Conservation (phyloP, 306 rosid genomes). For the Vachellia collinsii region DNA sequence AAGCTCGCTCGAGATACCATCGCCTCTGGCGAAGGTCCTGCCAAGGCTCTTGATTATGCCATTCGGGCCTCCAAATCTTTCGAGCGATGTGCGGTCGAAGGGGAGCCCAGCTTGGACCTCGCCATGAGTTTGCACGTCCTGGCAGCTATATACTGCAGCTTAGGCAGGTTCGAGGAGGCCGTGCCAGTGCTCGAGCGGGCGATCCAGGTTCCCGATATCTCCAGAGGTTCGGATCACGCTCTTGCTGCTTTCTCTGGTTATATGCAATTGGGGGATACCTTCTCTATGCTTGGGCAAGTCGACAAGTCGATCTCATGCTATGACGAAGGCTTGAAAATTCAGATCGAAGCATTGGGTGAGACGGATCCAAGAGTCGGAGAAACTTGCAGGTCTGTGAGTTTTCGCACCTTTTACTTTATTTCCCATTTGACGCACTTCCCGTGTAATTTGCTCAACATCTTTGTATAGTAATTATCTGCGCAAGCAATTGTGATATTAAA, state of each 20-base stretch:
- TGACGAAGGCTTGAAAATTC: slow-evolving; percentile 90
- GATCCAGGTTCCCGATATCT: slow-evolving; percentile 71
- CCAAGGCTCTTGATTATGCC: slow-evolving; percentile 85
- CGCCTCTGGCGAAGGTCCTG: slow-evolving; percentile 94
- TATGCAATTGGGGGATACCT: slow-evolving; percentile 97
- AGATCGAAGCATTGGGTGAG: slow-evolving; percentile 90
- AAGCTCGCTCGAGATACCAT: slow-evolving; percentile 89
- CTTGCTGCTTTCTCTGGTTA: slow-evolving; percentile 94
- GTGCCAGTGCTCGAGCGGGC: slow-evolving; percentile 92
- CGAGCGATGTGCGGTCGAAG: slow-evolving; percentile 82
- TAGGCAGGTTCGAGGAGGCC: slow-evolving; percentile 93
- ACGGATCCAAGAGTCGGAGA: slow-evolving; percentile 97
- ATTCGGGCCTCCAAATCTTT: slow-evolving; percentile 86
- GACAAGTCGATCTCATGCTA: slow-evolving; percentile 80
- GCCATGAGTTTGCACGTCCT: slow-evolving; percentile 97
- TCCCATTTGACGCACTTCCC: neutral
- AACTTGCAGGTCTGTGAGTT: slow-evolving; percentile 71
- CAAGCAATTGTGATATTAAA: neutral
- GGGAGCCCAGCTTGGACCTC: slow-evolving; percentile 85
- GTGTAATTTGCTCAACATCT: neutral
- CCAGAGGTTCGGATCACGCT: slow-evolving; percentile 81
- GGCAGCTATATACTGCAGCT: slow-evolving; percentile 92
- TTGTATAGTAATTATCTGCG: neutral
- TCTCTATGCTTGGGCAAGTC: slow-evolving; percentile 91
- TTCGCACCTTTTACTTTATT: neutral